These are phyloP conservation scores for Ceratocystis lukuohia DNA, from an alignment of 2,329 filamentous ascomycete genomes.

Conservation along the genomic window DNA sequence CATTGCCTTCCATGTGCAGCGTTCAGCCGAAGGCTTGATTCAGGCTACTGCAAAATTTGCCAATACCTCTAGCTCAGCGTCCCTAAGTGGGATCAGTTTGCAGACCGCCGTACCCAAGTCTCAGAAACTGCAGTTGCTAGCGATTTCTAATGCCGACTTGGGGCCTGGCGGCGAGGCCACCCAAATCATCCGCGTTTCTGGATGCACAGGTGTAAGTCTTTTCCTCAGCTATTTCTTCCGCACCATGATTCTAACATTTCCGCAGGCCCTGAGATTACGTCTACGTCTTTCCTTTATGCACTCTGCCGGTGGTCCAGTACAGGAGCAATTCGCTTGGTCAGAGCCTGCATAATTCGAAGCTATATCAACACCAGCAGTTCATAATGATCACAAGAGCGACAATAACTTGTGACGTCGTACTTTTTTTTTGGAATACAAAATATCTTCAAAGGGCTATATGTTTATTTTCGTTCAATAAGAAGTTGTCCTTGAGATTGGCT, in stretches of 20 bases:
- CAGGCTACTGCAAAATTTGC: constrained; percentile 75
- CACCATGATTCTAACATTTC: constrained; percentile 17
- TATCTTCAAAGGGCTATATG: neutral
- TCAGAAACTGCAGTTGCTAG: constrained; percentile 83
- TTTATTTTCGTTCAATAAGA: neutral
- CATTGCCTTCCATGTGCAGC: constrained; percentile 70
- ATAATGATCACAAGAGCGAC: neutral
- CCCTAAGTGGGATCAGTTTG: constrained; percentile 62
- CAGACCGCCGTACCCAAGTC: constrained; percentile 95
- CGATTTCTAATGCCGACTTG: constrained; percentile 70
- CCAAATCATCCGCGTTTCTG: constrained; percentile 77
- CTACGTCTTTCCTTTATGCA: constrained; percentile 72
- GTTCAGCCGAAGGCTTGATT: constrained; percentile 63
- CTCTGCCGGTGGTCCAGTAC: constrained; percentile 54
- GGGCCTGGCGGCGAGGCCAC: constrained; percentile 68
- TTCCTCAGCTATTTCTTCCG: neutral
- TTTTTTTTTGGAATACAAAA: neutral
- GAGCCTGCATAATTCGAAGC: constrained; percentile 44
- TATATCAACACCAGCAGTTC: neutral
- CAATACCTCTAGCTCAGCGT: constrained; percentile 54
- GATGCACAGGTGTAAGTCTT: constrained; percentile 72
- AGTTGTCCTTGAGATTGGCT: neutral
- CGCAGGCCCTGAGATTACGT: constrained; percentile 67
- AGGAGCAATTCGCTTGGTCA: constrained; percentile 94
- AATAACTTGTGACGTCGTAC: neutral